Evolutionary conservation across 495 filamentous ascomycete species (phyloP), one percentile per base, ranked within the genome.

Genomic region (Trichoderma gamsii): DNA sequence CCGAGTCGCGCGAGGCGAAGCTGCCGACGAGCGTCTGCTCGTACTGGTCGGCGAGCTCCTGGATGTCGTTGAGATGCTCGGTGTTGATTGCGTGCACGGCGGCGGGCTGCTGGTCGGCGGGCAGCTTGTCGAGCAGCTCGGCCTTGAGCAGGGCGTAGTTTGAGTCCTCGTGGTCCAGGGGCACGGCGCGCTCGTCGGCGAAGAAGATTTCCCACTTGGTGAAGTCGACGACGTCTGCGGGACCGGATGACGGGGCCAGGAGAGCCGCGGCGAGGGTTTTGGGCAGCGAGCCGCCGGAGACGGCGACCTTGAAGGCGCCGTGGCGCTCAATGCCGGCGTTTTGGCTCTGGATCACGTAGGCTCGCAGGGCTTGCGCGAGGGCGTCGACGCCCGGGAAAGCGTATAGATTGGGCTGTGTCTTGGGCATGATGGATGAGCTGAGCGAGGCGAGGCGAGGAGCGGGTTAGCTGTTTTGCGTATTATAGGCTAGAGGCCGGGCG

Each of bases 141-240:
- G 86, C 83, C 81, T 97, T 93, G 70, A 99, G 76, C 9, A 97
- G 86, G 56, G 79, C 86, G 79, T 97, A 97, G 81, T 98, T 99
- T 81, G 92, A 97, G 80, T 99, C 96, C 61, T 84, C 82, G 78
- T 98, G 88, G 76, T 93, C 87, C 72, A 97, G 88, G 12, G 96
- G 92, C 38, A 99, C 96, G 35, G 89, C 89, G 71, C 95, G 91
- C 84, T 99, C 95, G 73, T 99, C 95, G 70, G 94, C 94, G 79
- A 97, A 98, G 85, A 97, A 99, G 75, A 99, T 90, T 72, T 98
- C 90, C 95, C 95, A 99, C 74, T 90, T 92, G 74, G 82, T 81
- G 82, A 94, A 97, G 71, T 88, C 81, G 67, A 92, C 78, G 9
- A 79, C 81, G 69, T 92, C 88, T 32, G 88, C 87, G 13, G 80